phyloP scores from a whole-genome alignment of 768 basidiomycete species.

The Trametes cinnabarina region DNA sequence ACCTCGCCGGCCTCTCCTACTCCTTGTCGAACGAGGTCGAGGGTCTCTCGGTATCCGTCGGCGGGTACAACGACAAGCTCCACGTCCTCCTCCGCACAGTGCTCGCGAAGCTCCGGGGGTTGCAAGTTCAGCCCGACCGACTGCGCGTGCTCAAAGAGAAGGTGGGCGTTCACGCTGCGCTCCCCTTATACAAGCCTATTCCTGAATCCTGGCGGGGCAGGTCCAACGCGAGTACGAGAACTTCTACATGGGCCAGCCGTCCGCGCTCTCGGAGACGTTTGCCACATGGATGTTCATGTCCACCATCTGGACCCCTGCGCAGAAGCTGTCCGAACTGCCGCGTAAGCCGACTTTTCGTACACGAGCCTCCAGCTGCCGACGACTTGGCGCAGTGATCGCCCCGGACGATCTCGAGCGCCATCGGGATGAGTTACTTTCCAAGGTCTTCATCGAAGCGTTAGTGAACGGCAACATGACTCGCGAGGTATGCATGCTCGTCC shows the following conservation, averaged over 20 bases:
- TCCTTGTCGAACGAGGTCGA: constrained; percentile 31
- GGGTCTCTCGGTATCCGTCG: constrained; percentile 39
- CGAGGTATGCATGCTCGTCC: constrained; percentile 27
- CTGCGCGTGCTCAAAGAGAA: constrained; percentile 46
- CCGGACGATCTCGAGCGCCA: constrained; percentile 41
- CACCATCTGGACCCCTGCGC: constrained; percentile 39
- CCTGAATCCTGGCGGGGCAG: too few relatives aligned
- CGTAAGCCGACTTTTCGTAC: too few relatives aligned
- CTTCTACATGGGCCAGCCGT: constrained; percentile 36
- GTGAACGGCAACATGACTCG: constrained; percentile 47
- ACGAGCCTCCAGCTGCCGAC: neutral
- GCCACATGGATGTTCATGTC: constrained; percentile 39
- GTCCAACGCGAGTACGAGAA: constrained; percentile 41
- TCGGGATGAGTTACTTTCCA: constrained; percentile 37
- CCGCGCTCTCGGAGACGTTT: constrained; percentile 35
- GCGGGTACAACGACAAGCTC: constrained; percentile 55
- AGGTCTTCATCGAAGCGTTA: constrained; percentile 42
- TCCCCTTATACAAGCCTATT: neutral
- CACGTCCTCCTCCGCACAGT: constrained; percentile 43
- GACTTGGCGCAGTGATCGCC: constrained; percentile 35
- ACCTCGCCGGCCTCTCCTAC: constrained; percentile 49
- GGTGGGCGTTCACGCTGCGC: constrained; percentile 13
- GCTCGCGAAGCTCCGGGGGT: constrained; percentile 37
- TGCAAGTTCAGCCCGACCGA: constrained; percentile 40
- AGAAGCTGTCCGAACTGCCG: constrained; percentile 41